Base-by-base conservation (phyloP, 768 basidiomycete species). In the Rhizopogon rudus region DNA sequence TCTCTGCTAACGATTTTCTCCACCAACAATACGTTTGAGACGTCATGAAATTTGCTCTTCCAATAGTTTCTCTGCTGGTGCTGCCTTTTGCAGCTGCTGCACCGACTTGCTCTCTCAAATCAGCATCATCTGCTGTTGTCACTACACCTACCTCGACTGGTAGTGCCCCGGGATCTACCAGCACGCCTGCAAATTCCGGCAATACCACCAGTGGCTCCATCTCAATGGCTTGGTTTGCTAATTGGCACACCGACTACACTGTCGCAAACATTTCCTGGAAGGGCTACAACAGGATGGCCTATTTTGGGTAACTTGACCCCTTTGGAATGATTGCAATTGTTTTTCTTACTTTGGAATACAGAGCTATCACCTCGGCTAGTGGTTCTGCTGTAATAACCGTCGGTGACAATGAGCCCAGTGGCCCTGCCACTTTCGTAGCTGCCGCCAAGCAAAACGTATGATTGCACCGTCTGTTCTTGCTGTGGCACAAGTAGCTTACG, bases 171-270 rank as follows among this genome's bases (percentile, higher is more conserved):
- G 59, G 60, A 2, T 33, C 52, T 37, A 53, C 31, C 33, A 20
- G 29, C 5, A 25, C 52, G 9, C 33, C 44, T 48, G 14, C 14
- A 6, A 46, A 22, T 25, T 31, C 52, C 17, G 33, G 33, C 22
- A 61, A 57, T 43, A 39, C 60, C 2, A 51, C 65, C 37, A 56
- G 61, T 0, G 57, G 62, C 53, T 60, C 61, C 16, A 73, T 86
- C 14, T 74, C 83, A n/a, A 72, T 80, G 45, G 75, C 83, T 14
- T 91, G 88, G 87, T 88, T 76, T 61, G 82, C 87, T 29, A 82
- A 83, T 44, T 91, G 83, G 83, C 83, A 86, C 63, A 67, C 79
- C 25, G 60, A 68, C 33, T 71, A 70, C 0, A 71, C 79, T 1
- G 72, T 85, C 28, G 70, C 75, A 25, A 72, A 79, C 41, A 75